These are phyloP conservation scores for Omphalotus olearius DNA, from an alignment of 1,284 basidiomycete genomes.

Conservation along the genomic window DNA sequence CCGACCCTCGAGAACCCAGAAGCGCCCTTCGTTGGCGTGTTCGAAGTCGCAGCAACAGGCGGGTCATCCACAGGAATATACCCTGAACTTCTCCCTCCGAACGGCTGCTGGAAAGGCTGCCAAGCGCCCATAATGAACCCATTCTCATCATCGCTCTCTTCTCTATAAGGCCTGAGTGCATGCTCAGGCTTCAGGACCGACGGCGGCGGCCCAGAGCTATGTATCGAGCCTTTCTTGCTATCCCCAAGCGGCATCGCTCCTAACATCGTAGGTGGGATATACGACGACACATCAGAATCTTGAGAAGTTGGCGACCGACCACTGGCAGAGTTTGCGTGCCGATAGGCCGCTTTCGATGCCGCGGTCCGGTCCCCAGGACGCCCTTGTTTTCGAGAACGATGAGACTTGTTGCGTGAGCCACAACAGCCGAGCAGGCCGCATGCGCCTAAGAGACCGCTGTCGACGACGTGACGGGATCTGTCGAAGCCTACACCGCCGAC, in stretches of 20 bases:
- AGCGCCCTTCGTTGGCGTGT: constrained; percentile 21
- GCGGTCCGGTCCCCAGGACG: background rate
- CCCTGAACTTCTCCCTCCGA: constrained; percentile 33
- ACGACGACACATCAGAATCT: constrained; percentile 39
- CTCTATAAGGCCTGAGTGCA: constrained; percentile 68
- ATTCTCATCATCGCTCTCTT: constrained; percentile 74
- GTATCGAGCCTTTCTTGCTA: constrained; percentile 43
- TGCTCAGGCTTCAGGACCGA: constrained; percentile 77
- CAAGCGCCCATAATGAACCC: constrained; percentile 84
- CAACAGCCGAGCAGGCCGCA: constrained; percentile 73
- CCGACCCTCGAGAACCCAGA: constrained; percentile 77
- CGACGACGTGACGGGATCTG: constrained; percentile 72
- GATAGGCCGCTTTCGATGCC: background rate
- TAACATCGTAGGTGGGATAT: constrained; percentile 36
- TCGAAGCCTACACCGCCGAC: constrained; percentile 81
- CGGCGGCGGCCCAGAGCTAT: constrained; percentile 57
- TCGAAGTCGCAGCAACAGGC: constrained; percentile 20
- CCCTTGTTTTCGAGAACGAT: constrained; percentile 25
- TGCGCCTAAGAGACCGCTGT: constrained; percentile 84
- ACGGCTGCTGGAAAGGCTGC: constrained; percentile 50
- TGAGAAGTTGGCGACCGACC: constrained; percentile 18
- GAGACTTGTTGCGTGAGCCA: constrained; percentile 47
- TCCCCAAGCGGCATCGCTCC: constrained; percentile 19
- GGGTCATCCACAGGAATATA: constrained; percentile 40
- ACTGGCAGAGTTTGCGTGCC: constrained; percentile 7